These are phyloP conservation scores for Trypanosoma brucei DNA, from an alignment of 208 protist species.

Conservation along the genomic window DNA sequence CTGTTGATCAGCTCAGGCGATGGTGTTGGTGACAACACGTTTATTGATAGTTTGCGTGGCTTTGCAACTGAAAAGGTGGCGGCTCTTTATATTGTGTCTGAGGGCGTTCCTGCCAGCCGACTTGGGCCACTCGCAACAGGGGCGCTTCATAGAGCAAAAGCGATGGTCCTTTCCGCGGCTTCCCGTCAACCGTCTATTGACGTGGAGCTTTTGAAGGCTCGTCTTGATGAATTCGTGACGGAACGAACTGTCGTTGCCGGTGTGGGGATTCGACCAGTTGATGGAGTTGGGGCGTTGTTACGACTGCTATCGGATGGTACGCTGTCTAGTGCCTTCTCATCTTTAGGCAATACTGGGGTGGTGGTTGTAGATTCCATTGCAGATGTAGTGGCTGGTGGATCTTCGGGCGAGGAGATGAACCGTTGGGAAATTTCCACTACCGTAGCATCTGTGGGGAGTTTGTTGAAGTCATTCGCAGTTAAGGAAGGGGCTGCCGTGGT, in stretches of 20 bases:
- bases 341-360: constrained; percentile 27
- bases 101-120: constrained; percentile 47
- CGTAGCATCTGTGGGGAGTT: constrained; percentile 23
- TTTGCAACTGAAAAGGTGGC: constrained; percentile 3
- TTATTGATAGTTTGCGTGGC: not conserved
- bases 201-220: constrained; percentile 16
- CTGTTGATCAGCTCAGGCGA: not conserved
- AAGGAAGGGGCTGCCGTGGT: constrained; percentile 38
- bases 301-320: constrained; percentile 26
- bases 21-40: not conserved
- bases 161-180: constrained; percentile 12
- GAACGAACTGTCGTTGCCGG: constrained; percentile 32
- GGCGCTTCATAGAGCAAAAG: constrained; percentile 8
- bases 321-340: constrained; percentile 23
- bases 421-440: not conserved
- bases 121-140: constrained; percentile 21
- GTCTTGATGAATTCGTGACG: constrained; percentile 19
- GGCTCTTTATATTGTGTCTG: constrained; percentile 54
- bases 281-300: constrained; percentile 30
- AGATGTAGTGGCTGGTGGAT: constrained; percentile 21
- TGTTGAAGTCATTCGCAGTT: constrained; percentile 38
- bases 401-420: not conserved
- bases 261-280: constrained; percentile 42
- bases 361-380: constrained; percentile 72
- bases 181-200: constrained; percentile 18